Evolutionary conservation across 2,329 filamentous ascomycete species (phyloP), one percentile per base, ranked within the genome.

Genomic region (Penicillium sp.): DNA sequence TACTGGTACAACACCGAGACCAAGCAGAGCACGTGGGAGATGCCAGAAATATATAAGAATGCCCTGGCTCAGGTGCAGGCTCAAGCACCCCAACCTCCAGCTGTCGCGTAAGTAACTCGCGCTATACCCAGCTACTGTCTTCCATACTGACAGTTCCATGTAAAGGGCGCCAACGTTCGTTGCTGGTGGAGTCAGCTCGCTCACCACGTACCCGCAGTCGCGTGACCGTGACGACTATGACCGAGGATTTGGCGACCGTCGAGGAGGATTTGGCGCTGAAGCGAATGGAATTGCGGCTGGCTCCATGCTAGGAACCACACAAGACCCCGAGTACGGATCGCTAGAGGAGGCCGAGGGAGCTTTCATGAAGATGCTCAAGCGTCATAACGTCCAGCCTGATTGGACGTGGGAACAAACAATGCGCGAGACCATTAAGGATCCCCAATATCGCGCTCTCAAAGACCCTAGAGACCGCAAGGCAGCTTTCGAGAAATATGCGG

Each of bases 1-100:
- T 99, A 99, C 79, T 99, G 93, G 91, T 94, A 93, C 78, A 95
- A 99, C 77, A 91, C 89, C 38, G 90, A 96, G 78, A 93, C 91
- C 49, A 93, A 94, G 79, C 86, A 93, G 80, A 98, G 93, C 76
- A 92, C 91, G 35, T 99, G 95, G 95, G 90, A 93, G 72, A 93
- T 97, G 85, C 95, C 95, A 60, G 91, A 92, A 59, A 87, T 82
- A 65, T 93, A 93, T 79, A 92, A 91, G 73, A 85, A 85, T 69
- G 91, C 91, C 63, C 82, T 93, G 61, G 89, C 89, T 56, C 85
- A 87, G 61, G 89, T 89, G 56, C 85, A 87, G 66, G 82, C 70
- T 57, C 75, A 75, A 59, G 73, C 78, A 19, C 75, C 81, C 30
- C 77, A 79, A 44, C 78, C 78, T 61, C 78, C 80, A 38, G 69